A percentile compares a stretch with the other conserved stretches of the same genome.
These are phyloP conservation scores for Salix arbutifolia DNA, from an alignment of 345 rosid species.

Conservation along the genomic window DNA sequence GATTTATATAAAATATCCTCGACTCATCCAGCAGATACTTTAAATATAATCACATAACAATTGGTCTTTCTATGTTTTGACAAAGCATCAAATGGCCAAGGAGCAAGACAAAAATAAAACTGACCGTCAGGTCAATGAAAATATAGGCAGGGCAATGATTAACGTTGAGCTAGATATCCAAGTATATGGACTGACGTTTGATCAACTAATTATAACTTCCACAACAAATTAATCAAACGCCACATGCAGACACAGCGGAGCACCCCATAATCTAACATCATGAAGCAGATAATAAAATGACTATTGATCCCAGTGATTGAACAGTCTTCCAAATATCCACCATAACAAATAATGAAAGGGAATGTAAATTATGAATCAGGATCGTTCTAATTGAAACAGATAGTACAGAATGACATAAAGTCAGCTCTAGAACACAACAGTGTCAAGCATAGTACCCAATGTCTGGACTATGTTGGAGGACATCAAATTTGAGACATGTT, in stretches of 20 bases:
- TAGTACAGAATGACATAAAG: neutral
- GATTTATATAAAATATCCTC: too few species aligned
- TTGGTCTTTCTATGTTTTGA: too few species aligned
- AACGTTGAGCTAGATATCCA: too few species aligned
- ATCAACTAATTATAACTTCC: neutral
- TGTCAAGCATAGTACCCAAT: constrained; percentile 94
- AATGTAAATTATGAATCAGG: neutral
- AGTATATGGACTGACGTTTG: neutral
- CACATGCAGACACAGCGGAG: neutral
- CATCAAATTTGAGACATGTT: constrained; percentile 90
- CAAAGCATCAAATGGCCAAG: too few species aligned
- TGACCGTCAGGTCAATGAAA: too few species aligned
- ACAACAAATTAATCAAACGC: neutral
- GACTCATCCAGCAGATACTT: too few species aligned
- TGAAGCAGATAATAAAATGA: neutral
- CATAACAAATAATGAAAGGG: neutral
- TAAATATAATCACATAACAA: too few species aligned
- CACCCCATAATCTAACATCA: neutral
- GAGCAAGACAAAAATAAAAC: too few species aligned
- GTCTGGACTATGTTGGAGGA: constrained; percentile 98
- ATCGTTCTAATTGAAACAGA: neutral
- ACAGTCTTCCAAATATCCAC: neutral
- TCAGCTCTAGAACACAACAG: constrained; percentile 64
- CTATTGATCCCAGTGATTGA: neutral
- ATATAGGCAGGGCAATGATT: too few species aligned